These are phyloP conservation scores for Apiotrichum gracile DNA, from an alignment of 1,284 basidiomycete species.

Conservation along the genomic window DNA sequence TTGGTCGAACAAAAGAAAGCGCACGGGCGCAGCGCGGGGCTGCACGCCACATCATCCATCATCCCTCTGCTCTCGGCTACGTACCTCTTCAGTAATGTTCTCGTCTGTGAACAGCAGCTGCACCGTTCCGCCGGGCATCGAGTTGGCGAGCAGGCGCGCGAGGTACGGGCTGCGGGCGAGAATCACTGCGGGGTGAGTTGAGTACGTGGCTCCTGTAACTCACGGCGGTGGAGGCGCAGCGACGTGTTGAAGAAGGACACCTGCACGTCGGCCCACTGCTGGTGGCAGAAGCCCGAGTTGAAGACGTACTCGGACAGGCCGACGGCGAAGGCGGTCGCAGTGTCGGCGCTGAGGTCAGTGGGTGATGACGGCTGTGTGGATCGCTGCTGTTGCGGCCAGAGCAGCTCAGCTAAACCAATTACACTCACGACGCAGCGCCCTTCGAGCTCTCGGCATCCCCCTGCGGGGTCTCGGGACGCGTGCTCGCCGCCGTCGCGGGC, in stretches of 20 bases:
- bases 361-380: too few relatives aligned
- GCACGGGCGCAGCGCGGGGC: not conserved
- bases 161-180: constrained; percentile 78
- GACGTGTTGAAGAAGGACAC: constrained; percentile 33
- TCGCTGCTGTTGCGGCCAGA: too few relatives aligned
- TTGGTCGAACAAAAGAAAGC: not conserved
- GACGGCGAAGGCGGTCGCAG: constrained; percentile 6
- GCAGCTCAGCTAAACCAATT: not conserved
- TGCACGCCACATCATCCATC: not conserved
- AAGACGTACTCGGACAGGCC: constrained; percentile 24
- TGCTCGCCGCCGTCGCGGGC: constrained; percentile 6
- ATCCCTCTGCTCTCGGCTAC: constrained; percentile 33
- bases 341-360: not conserved
- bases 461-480: not conserved
- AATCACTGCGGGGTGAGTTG: constrained; percentile 56
- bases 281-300: constrained; percentile 34
- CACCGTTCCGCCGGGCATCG: constrained; percentile 60
- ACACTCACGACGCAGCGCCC: not conserved
- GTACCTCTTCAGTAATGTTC: constrained; percentile 72
- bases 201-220: constrained; percentile 6
- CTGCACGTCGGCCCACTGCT: constrained; percentile 40
- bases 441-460: constrained; percentile 26
- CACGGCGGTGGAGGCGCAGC: constrained; percentile 41
- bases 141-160: constrained; percentile 64
- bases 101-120: constrained; percentile 69